Percentiles rank a stretch among this genome's conserved stretches.
These are phyloP conservation scores for Gnetum montanum DNA, from an alignment of 75 land plant species.

Conservation along the genomic window DNA sequence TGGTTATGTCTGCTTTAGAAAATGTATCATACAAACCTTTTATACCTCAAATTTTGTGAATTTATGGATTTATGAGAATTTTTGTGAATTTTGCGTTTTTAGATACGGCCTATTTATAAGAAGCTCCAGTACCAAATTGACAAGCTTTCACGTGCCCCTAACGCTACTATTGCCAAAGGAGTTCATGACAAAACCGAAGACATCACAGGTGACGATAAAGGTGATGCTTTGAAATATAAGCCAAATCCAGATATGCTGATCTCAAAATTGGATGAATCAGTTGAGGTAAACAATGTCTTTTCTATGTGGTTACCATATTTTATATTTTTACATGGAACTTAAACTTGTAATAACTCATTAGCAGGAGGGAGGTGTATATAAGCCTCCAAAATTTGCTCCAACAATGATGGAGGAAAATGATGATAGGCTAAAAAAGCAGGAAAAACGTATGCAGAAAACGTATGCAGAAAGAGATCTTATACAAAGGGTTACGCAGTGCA, in stretches of 20 bases:
- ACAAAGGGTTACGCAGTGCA: slow-evolving; percentile 46
- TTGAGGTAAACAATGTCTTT: slow-evolving; percentile 22
- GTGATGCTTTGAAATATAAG: slow-evolving; percentile 63
- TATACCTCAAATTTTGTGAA: too few species aligned
- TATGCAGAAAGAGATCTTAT: slow-evolving; percentile 39
- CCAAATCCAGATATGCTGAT: slow-evolving; percentile 86
- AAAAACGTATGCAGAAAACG: slow-evolving; percentile 53
- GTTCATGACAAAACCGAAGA: slow-evolving; percentile 11
- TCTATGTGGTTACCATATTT: not conserved
- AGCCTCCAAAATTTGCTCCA: slow-evolving; percentile 83
- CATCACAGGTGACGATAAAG: slow-evolving; percentile 10
- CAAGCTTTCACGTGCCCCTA: slow-evolving; percentile 50
- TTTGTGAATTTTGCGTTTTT: too few species aligned
- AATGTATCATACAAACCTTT: too few species aligned
- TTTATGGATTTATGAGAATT: too few species aligned
- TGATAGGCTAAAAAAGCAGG: slow-evolving; percentile 42
- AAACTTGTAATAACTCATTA: slow-evolving; percentile 4
- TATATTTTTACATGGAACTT: not conserved
- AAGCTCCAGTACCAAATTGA: slow-evolving; percentile 82
- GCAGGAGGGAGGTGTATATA: slow-evolving; percentile 61
- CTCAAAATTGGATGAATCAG: slow-evolving; percentile 34
- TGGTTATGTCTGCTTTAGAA: too few species aligned
- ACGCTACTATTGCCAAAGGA: slow-evolving; percentile 9
- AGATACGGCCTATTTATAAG: slow-evolving; percentile 88
- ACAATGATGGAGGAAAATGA: slow-evolving; percentile 69